Evolutionary conservation across 192 early-diverging fungal genomes (phyloP).

Genomic region (Backusella liffmaniae): DNA sequence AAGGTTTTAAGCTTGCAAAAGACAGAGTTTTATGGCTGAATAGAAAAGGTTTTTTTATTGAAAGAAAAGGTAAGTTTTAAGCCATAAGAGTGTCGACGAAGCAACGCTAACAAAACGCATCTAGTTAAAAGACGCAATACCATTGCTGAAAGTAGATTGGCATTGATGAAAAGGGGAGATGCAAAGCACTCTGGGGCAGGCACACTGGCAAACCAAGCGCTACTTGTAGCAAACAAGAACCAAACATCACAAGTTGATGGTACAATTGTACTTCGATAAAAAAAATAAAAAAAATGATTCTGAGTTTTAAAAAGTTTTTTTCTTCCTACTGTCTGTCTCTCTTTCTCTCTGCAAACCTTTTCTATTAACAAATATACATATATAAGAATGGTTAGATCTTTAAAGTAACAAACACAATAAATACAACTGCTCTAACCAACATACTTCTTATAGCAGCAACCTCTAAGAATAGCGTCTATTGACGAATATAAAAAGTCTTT

Average conservation of each 20-base stretch:
- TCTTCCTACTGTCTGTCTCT: not conserved
- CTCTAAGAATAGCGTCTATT: conserved; percentile 6
- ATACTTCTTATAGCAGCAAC: not conserved
- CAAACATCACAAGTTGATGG: not conserved
- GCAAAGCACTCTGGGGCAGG: not conserved
- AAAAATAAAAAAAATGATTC: not conserved
- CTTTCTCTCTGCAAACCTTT: not conserved
- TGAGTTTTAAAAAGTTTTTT: not conserved
- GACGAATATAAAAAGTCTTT: conserved; percentile 17
- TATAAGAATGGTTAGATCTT: not conserved
- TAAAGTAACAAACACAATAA: too few species aligned
- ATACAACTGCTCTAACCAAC: not conserved
- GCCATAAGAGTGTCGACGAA: too few species aligned
- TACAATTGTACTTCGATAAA: not conserved
- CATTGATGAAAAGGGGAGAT: not conserved
- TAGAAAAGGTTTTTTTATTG: not conserved
- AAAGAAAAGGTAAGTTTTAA: not conserved
- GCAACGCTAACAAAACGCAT: not conserved
- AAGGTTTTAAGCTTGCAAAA: not conserved
- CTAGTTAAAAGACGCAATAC: not conserved
- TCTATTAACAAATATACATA: too few species aligned
- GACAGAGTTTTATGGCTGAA: not conserved
- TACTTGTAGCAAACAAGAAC: too few species aligned
- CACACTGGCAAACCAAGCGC: not conserved
- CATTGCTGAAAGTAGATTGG: not conserved